These are phyloP conservation scores for Globisporangium rhizosaccharum DNA, from an alignment of 352 stramenopile genomes.

Conservation along the genomic window DNA sequence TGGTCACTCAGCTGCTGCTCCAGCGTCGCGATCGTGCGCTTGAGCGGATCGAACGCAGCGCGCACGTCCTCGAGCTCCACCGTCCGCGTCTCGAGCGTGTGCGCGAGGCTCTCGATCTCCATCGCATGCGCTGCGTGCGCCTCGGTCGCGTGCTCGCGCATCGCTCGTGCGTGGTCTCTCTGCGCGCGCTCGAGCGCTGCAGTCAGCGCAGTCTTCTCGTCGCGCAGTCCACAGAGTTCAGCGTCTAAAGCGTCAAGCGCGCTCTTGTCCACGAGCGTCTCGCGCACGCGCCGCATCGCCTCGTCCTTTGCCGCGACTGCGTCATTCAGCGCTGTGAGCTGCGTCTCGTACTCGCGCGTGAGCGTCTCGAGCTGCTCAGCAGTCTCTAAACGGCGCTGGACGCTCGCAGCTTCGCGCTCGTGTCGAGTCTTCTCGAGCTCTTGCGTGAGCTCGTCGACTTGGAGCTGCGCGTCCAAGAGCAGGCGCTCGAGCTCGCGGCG, in stretches of 20 bases:
- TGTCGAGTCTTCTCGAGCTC: conserved; percentile 40
- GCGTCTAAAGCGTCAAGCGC: conserved; percentile 41
- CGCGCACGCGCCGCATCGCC: conserved; percentile 29
- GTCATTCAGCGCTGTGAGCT: conserved; percentile 38
- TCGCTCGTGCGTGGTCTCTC: conserved; percentile 28
- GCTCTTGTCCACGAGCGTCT: conserved; percentile 43
- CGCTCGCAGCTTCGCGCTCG: conserved; percentile 28
- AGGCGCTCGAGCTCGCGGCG: conserved; percentile 47
- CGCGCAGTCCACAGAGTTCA: conserved; percentile 28
- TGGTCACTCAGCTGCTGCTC: conserved; percentile 34
- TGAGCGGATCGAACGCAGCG: conserved; percentile 28
- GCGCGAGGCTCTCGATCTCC: conserved; percentile 38
- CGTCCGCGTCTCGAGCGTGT: conserved; percentile 32
- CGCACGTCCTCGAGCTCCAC: conserved; percentile 35
- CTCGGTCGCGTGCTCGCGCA: conserved; percentile 30
- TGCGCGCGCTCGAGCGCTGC: conserved; percentile 32
- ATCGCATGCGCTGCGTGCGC: conserved; percentile 23
- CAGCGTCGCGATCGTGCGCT: conserved; percentile 25
- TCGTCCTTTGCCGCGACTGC: conserved; percentile 42
- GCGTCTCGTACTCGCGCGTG: conserved; percentile 40
- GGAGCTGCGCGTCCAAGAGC: conserved; percentile 41
- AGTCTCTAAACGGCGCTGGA: conserved; percentile 30
- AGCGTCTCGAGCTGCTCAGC: conserved; percentile 38
- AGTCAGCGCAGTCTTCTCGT: conserved; percentile 50
- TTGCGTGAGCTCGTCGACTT: conserved; percentile 53